Evolutionary conservation across 2,329 filamentous ascomycete genomes (phyloP).

Genomic region (Monosporascus cannonballus): DNA sequence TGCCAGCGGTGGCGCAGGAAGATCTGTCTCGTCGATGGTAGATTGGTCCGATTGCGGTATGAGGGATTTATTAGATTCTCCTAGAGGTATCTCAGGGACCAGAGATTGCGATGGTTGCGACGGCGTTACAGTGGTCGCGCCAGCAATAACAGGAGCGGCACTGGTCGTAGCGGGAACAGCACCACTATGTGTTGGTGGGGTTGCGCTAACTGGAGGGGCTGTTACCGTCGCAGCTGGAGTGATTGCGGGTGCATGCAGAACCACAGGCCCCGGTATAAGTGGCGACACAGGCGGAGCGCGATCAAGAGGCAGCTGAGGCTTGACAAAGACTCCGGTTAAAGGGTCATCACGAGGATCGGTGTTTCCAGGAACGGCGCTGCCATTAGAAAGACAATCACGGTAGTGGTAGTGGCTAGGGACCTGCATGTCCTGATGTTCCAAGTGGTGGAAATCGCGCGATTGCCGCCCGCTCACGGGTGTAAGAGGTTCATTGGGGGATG

Average conservation of each 20-base stretch:
- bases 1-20: background rate
- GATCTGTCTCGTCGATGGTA: background rate
- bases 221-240: constrained; percentile 2
- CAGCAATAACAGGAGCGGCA: background rate
- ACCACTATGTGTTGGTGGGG: constrained; percentile 1
- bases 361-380: constrained; percentile 10
- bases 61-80: background rate
- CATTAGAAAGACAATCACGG: constrained; percentile 19
- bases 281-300: constrained; percentile 4
- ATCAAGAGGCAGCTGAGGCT: constrained; percentile 6
- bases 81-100: background rate
- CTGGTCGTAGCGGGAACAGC: background rate
- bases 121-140: background rate
- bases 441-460: constrained; percentile 47
- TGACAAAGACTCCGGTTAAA: constrained; percentile 8
- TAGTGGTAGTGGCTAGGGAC: constrained; percentile 8
- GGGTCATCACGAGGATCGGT: constrained; percentile 15
- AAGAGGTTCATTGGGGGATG: constrained; percentile 50
- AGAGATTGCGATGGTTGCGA: background rate
- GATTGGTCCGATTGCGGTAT: background rate
- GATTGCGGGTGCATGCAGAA: constrained; percentile 1
- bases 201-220: constrained; percentile 7
- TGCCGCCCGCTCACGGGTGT: constrained; percentile 54
- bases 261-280: constrained; percentile 3
- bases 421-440: constrained; percentile 32